Conservation (phyloP, 2,329 filamentous ascomycete species). For the Fusarium compactum region DNA sequence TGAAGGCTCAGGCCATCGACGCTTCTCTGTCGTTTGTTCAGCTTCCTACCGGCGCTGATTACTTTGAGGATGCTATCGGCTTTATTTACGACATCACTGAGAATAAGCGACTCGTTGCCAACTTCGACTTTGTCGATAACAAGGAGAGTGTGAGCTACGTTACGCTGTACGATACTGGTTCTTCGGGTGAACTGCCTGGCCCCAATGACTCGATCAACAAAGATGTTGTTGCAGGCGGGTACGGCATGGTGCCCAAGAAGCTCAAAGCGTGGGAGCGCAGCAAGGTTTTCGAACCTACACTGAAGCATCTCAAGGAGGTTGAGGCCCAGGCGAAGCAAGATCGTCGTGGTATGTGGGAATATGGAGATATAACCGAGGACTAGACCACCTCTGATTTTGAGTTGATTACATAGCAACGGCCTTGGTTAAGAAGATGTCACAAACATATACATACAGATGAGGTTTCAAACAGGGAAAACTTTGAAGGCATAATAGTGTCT, state of each 20-base stretch:
- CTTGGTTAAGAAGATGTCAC: constrained; percentile 28
- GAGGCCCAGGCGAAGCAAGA: constrained; percentile 84
- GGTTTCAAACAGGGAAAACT: constrained; percentile 19
- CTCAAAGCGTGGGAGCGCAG: constrained; percentile 89
- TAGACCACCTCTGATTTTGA: constrained; percentile 55
- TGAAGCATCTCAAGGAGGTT: constrained; percentile 78
- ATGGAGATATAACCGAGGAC: constrained; percentile 94
- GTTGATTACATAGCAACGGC: constrained; percentile 15
- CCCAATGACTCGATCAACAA: constrained; percentile 88
- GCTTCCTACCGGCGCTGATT: constrained; percentile 84
- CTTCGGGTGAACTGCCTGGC: constrained; percentile 65
- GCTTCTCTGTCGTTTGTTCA: constrained; percentile 90
- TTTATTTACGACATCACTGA: constrained; percentile 82
- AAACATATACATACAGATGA: constrained; percentile 16
- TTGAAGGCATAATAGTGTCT: constrained; percentile 32
- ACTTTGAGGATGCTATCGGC: constrained; percentile 81
- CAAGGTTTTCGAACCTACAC: constrained; percentile 74
- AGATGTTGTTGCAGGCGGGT: constrained; percentile 83
- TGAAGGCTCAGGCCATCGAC: constrained; percentile 89
- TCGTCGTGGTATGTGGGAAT: constrained; percentile 95
- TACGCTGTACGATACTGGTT: constrained; percentile 85
- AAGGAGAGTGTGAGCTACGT: constrained; percentile 87
- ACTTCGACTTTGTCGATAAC: constrained; percentile 84
- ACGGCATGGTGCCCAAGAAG: constrained; percentile 93
- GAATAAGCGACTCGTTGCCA: constrained; percentile 84